Base-by-base conservation (phyloP, 2,329 filamentous ascomycete genomes). In the Talaromyces sp. region DNA sequence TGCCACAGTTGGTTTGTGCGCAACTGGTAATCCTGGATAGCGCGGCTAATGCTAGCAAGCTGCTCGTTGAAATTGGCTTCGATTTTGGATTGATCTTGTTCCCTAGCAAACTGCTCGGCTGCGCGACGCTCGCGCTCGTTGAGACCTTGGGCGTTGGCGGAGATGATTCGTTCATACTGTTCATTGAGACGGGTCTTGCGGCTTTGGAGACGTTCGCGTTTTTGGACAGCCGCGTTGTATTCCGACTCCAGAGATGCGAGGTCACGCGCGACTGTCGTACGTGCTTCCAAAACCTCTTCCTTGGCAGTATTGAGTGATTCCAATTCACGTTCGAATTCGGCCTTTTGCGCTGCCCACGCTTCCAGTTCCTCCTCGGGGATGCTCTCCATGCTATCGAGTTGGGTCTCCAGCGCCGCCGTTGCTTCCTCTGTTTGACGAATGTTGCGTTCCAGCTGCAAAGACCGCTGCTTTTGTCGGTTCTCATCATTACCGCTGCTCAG, bases 391-490 rank as follows among this genome's bases (percentile, higher is more conserved):
- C 72, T 78, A 59, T 83, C 82, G 17, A 85, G 78, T 67, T 86
- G 81, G 55, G 70, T 69, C 60, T 82, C 78, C 38, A 87, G 75
- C 41, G 79, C 79, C 35, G 77, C 77, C n/a, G 82, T 82, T 29
- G 83, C 82, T 67, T 87, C 85, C 66, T 88, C 85, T 4, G 85
- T 85, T 71, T 87, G 85, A 59, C 80, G 80, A 65, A 86, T 86
- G 64, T 82, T 85, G 66, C 86, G 83, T 64, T 82, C 84, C 62
- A 87, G 78, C 67, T 88, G 86, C 63, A 84, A 75, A 41, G 84
- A 81, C 63, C 85, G 82, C 68, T 86, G 84, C 64, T 82, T 82
- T 71, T 86, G 84, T 63, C 83, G 80, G 66, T 86, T 86, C 68
- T 88, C 86, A 66, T 82, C 82, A 57, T 82, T 83, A 64, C 82